These are phyloP conservation scores for Bombardia bombarda DNA, from an alignment of 495 filamentous ascomycete species.

Conservation along the genomic window DNA sequence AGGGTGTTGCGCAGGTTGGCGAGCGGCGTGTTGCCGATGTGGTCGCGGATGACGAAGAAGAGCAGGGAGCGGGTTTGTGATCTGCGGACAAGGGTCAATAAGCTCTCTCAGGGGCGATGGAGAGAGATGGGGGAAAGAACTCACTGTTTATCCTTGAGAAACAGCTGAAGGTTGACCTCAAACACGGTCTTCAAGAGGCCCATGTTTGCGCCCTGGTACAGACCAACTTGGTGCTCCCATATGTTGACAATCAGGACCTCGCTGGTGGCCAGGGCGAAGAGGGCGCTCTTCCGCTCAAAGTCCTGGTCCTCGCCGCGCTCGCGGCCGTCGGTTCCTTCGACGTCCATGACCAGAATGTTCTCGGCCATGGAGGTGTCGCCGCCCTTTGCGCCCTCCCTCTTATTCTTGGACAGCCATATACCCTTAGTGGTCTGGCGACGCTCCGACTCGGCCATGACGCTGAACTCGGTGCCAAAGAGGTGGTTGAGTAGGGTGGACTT, in stretches of 20 bases:
- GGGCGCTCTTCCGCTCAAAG: slow-evolving; percentile 94
- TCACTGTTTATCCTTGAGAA: slow-evolving; percentile 87
- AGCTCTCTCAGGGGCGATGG: background rate
- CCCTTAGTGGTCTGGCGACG: slow-evolving; percentile 96
- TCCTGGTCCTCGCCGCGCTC: slow-evolving; percentile 97
- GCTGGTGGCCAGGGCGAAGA: slow-evolving; percentile 94
- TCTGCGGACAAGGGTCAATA: slow-evolving; percentile 43
- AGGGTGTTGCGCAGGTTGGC: slow-evolving; percentile 82
- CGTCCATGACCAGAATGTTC: slow-evolving; percentile 98
- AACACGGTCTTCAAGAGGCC: slow-evolving; percentile 96
- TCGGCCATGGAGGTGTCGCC: slow-evolving; percentile 65
- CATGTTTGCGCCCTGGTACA: slow-evolving; percentile 99
- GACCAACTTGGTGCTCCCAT: slow-evolving; percentile 96
- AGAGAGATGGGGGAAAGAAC: slow-evolving; percentile 17
- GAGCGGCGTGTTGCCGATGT: slow-evolving; percentile 84
- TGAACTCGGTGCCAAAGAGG: slow-evolving; percentile 92
- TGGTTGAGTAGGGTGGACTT: slow-evolving; percentile 96
- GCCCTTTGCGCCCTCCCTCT: slow-evolving; percentile 40
- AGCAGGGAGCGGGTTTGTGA: slow-evolving; percentile 85
- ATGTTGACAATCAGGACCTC: slow-evolving; percentile 98
- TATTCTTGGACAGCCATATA: slow-evolving; percentile 98
- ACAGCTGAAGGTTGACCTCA: slow-evolving; percentile 94
- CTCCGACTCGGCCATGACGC: slow-evolving; percentile 88
- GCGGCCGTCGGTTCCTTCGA: slow-evolving; percentile 94
- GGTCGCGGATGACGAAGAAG: slow-evolving; percentile 98